A percentile compares a stretch with the other conserved stretches of the same genome.
These are phyloP conservation scores for Geotrichum siamense DNA, from an alignment of 1,139 yeast genomes.

Conservation along the genomic window DNA sequence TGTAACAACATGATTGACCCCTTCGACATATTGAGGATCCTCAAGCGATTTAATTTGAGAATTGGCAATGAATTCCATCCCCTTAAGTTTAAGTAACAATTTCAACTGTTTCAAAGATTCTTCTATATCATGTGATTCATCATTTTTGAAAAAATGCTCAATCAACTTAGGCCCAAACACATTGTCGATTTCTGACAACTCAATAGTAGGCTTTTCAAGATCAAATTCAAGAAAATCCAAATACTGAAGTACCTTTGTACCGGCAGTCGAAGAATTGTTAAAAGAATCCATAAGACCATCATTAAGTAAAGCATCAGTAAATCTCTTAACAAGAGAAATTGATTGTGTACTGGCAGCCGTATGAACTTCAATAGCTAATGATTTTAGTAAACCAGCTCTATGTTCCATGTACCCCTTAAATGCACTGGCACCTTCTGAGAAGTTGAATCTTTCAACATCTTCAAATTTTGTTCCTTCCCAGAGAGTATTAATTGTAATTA, in stretches of 20 bases:
- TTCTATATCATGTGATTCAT: conserved; percentile 14
- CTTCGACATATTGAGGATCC: conserved; percentile 21
- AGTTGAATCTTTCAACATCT: conserved; percentile 32
- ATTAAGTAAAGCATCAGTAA: conserved; percentile 48
- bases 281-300: conserved; percentile 21
- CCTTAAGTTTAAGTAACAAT: conserved; percentile 26
- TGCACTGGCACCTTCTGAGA: conserved; percentile 41
- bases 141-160: conserved; percentile 10
- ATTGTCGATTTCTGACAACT: conserved; percentile 3
- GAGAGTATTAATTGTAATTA: conserved; percentile 39
- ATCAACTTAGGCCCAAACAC: conserved; percentile 15
- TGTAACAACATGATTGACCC: conserved; percentile 19
- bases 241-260: conserved; percentile 59
- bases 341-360: conserved; percentile 48
- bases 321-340: conserved; percentile 47
- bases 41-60: conserved; percentile 20
- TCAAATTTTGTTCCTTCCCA: conserved; percentile 50
- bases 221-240: conserved; percentile 62
- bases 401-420: conserved; percentile 56
- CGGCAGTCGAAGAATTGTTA: conserved; percentile 33
- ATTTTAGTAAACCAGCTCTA: conserved; percentile 56
- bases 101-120: conserved; percentile 22
- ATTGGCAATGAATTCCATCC: conserved; percentile 25
- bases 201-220: conserved; percentile 24
- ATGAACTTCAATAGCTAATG: conserved; percentile 67